Evolutionary conservation across 1,139 yeast species (phyloP).

Genomic region (Yamadazyma dushanensis): DNA sequence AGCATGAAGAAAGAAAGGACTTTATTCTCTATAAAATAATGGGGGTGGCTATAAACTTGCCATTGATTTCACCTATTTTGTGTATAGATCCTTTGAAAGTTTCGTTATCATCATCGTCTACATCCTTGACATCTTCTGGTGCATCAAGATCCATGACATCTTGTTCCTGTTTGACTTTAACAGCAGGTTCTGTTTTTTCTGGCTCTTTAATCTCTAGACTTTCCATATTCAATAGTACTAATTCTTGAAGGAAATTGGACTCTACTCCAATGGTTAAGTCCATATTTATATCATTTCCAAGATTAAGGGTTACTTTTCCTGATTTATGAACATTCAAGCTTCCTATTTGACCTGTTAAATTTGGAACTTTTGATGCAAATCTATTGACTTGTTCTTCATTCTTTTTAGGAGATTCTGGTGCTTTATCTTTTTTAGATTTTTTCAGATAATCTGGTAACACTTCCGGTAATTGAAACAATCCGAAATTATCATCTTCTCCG

Average conservation of each 20-base stretch:
- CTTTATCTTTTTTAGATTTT: slow-evolving; percentile 1
- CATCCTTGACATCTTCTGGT: slow-evolving; percentile 32
- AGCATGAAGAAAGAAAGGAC: not conserved
- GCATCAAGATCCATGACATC: slow-evolving; percentile 24
- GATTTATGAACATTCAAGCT: slow-evolving; percentile 73
- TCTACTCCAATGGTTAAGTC: slow-evolving; percentile 75
- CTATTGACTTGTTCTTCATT: slow-evolving; percentile 13
- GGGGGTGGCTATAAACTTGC: slow-evolving; percentile 58
- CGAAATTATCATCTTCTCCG: slow-evolving; percentile 26
- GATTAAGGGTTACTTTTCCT: slow-evolving; percentile 71
- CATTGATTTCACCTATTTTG: slow-evolving; percentile 62
- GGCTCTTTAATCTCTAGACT: slow-evolving; percentile 7
- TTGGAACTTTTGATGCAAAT: slow-evolving; percentile 13
- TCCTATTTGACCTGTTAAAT: slow-evolving; percentile 62
- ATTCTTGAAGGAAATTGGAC: slow-evolving; percentile 72
- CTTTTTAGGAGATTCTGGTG: slow-evolving; percentile 1
- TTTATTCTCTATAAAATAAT: slow-evolving; percentile 5
- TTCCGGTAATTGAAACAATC: slow-evolving; percentile 72
- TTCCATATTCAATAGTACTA: slow-evolving; percentile 53
- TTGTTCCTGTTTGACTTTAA: slow-evolving; percentile 7
- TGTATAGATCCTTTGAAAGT: slow-evolving; percentile 44
- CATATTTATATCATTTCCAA: slow-evolving; percentile 67
- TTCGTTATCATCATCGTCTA: slow-evolving; percentile 17
- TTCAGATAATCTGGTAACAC: slow-evolving; percentile 54
- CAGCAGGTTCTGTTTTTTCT: slow-evolving; percentile 16